These are phyloP conservation scores for Lactarius pseudohatsudake DNA, from an alignment of 768 basidiomycete genomes.

Conservation along the genomic window DNA sequence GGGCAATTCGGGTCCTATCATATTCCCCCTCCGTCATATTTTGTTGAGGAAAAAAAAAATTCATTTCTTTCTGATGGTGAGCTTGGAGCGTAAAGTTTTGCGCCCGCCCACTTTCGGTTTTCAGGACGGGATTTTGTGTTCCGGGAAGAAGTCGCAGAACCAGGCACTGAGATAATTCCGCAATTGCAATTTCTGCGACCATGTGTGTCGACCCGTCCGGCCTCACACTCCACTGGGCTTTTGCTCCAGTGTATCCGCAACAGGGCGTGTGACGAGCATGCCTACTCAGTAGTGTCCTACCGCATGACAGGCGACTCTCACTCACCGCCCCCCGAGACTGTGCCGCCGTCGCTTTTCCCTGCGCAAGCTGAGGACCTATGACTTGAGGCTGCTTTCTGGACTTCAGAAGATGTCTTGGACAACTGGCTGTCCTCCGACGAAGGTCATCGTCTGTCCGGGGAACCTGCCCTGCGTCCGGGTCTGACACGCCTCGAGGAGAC, in stretches of 20 bases:
- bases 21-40: background rate
- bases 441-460: background rate
- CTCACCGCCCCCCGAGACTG: background rate
- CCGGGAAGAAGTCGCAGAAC: background rate
- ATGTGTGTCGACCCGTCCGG: background rate
- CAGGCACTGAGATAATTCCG: slow-evolving; percentile 4
- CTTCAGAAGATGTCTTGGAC: background rate
- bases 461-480: slow-evolving; percentile 1
- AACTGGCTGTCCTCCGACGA: background rate
- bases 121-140: background rate
- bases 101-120: background rate
- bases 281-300: background rate
- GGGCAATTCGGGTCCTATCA: background rate
- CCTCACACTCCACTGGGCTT: background rate
- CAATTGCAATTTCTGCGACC: background rate
- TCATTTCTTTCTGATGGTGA: background rate
- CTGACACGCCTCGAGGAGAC: background rate
- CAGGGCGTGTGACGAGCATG: background rate
- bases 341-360: background rate
- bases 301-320: background rate
- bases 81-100: background rate
- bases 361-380: background rate
- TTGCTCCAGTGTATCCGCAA: slow-evolving; percentile 10
- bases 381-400: background rate
- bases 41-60: too few relatives aligned